phyloP scores from a whole-genome alignment of 495 filamentous ascomycete genomes.

The Neurospora cerealis region DNA sequence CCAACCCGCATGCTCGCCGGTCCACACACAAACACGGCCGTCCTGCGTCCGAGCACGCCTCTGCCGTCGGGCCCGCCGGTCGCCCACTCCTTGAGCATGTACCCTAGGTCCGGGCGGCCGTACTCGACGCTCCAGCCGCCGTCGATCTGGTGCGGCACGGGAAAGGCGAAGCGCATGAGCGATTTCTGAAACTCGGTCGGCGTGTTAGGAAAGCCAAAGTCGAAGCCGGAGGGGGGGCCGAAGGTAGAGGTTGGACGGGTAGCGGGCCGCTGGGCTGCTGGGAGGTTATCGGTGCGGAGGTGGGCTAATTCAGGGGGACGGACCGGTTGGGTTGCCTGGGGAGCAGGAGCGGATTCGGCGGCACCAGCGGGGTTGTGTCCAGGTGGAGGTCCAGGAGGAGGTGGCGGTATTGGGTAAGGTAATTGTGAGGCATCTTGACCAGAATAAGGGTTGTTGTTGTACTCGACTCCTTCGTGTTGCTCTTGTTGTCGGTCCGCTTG shows the following conservation, averaged over 20 bases:
- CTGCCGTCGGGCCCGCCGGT: conserved; percentile 44
- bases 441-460: neutral
- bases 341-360: neutral
- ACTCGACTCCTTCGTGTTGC: neutral
- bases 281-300: conserved; percentile 36
- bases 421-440: neutral
- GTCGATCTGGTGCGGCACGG: conserved; percentile 54
- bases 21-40: conserved; percentile 91
- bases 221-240: conserved; percentile 45
- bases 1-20: conserved; percentile 80
- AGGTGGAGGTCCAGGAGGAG: neutral
- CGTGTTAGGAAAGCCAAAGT: conserved; percentile 67
- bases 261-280: conserved; percentile 9
- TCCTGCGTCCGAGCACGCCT: conserved; percentile 66
- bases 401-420: neutral
- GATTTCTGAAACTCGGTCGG: conserved; percentile 72
- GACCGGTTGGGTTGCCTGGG: conserved; percentile 8
- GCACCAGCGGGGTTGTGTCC: neutral
- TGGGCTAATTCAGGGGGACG: conserved; percentile 41
- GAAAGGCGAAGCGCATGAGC: conserved; percentile 78
- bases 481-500: conserved; percentile 4
- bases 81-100: conserved; percentile 72
- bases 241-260: conserved; percentile 32
- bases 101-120: conserved; percentile 77
- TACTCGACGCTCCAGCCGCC: conserved; percentile 88